phyloP scores from a whole-genome alignment of 108 stramenopile species.

The Cyclostephanos invisitatus region DNA sequence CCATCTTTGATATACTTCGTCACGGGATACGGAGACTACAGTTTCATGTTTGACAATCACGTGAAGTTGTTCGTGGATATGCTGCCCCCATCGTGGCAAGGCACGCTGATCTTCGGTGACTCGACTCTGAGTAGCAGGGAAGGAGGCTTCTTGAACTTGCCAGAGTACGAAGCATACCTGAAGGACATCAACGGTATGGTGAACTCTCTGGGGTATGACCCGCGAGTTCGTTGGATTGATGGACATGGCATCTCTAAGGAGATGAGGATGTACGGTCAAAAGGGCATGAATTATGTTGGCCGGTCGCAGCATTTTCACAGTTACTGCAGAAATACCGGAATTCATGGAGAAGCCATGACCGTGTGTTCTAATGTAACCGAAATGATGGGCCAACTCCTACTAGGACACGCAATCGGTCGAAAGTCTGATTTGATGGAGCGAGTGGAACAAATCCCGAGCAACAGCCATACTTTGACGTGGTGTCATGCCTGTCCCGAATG shows the following conservation, averaged over 20 bases:
- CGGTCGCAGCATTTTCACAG: conserved; percentile 51
- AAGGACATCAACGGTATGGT: neutral
- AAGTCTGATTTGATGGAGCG: conserved; percentile 9
- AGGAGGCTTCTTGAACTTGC: conserved; percentile 11
- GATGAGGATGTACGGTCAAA: conserved; percentile 36
- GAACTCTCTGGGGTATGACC: conserved; percentile 8
- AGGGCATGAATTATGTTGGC: conserved; percentile 25
- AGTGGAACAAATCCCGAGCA: neutral
- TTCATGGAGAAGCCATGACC: no score
- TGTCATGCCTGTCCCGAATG: conserved; percentile 35
- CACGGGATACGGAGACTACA: conserved; percentile 12
- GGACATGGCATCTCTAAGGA: conserved; percentile 43
- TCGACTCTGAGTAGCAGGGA: conserved; percentile 16
- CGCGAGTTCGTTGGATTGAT: conserved; percentile 40
- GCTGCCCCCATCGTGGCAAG: conserved; percentile 29
- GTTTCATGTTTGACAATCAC: conserved; percentile 38
- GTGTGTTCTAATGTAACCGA: conserved; percentile 43
- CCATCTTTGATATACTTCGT: conserved; percentile 34
- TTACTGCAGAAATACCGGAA: conserved; percentile 17
- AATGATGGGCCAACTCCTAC: conserved; percentile 32
- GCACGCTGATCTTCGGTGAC: conserved; percentile 30
- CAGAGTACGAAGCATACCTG: conserved; percentile 12
- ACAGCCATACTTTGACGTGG: conserved; percentile 9
- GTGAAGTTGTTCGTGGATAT: conserved; percentile 14
- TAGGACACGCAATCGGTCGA: conserved; percentile 37